Percentiles rank a stretch among this genome's conserved stretches.
Evolutionary conservation across 495 filamentous ascomycete genomes (phyloP).

Genomic region (Penicillium ochrochloron): DNA sequence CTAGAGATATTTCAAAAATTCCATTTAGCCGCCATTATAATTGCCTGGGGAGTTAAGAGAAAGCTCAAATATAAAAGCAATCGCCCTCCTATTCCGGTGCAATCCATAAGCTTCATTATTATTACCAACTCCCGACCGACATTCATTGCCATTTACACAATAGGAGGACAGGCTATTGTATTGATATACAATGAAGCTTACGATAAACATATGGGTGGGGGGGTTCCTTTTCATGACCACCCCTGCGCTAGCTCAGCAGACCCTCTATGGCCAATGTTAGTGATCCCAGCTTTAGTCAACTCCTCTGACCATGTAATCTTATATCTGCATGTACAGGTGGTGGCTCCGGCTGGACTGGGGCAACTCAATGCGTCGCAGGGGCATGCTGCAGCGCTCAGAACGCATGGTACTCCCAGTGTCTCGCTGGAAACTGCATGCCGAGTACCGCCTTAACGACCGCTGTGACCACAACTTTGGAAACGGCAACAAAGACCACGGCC

Average conservation of each 20-base stretch:
- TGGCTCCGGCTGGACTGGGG: not conserved
- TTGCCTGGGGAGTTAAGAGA: too few relatives aligned
- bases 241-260: not conserved
- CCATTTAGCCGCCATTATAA: too few relatives aligned
- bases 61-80: too few relatives aligned
- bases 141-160: too few relatives aligned
- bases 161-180: too few relatives aligned
- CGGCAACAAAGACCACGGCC: not conserved
- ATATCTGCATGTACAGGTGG: not conserved
- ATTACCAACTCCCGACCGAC: too few relatives aligned
- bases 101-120: too few relatives aligned
- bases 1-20: too few relatives aligned
- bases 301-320: not conserved
- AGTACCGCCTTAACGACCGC: not conserved
- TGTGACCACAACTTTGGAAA: not conserved
- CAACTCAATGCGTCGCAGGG: not conserved
- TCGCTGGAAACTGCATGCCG: not conserved
- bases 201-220: not conserved
- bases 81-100: too few relatives aligned
- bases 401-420: not conserved
- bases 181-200: not conserved
- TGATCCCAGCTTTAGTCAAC: not conserved
- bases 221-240: not conserved
- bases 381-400: not conserved
- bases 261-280: conserved; percentile 4